Percentiles rank a stretch among this genome's conserved stretches.
Conservation (phyloP, 1,284 basidiomycete genomes). For the Cystobasidium sp. region DNA sequence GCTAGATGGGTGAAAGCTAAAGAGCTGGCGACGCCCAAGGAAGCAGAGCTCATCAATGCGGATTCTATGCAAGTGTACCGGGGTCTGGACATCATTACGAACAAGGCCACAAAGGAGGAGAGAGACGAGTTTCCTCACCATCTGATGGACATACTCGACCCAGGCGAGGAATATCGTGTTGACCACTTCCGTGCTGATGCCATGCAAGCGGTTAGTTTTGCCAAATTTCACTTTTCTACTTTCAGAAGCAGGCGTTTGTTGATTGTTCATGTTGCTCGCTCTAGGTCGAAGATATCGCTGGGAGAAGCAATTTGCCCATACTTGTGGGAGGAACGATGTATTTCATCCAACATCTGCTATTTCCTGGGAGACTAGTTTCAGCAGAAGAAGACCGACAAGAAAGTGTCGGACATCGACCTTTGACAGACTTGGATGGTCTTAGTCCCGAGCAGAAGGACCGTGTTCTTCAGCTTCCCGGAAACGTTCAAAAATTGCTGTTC, state of each 20-base stretch:
- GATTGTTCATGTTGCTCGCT: not conserved
- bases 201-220: constrained; percentile 27
- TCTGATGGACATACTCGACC: constrained; percentile 82
- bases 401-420: constrained; percentile 52
- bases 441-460: constrained; percentile 61
- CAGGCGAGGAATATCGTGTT: constrained; percentile 78
- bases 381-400: constrained; percentile 50
- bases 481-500: constrained; percentile 62
- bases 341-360: constrained; percentile 87
- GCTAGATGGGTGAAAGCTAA: constrained; percentile 61
- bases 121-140: constrained; percentile 82
- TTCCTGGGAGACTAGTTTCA: constrained; percentile 47
- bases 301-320: constrained; percentile 72
- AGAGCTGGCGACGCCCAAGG: not conserved
- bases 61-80: constrained; percentile 98
- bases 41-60: constrained; percentile 77
- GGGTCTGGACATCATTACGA: constrained; percentile 94
- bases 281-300: constrained; percentile 73
- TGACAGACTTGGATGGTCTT: constrained; percentile 54
- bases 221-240: constrained; percentile 52
- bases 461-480: constrained; percentile 60
- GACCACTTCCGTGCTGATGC: constrained; percentile 57
- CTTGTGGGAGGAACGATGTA: constrained; percentile 95
- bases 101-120: constrained; percentile 82
- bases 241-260: constrained; percentile 62